Conservation (phyloP, 495 filamentous ascomycete genomes). For the Talaromyces adpressus region DNA sequence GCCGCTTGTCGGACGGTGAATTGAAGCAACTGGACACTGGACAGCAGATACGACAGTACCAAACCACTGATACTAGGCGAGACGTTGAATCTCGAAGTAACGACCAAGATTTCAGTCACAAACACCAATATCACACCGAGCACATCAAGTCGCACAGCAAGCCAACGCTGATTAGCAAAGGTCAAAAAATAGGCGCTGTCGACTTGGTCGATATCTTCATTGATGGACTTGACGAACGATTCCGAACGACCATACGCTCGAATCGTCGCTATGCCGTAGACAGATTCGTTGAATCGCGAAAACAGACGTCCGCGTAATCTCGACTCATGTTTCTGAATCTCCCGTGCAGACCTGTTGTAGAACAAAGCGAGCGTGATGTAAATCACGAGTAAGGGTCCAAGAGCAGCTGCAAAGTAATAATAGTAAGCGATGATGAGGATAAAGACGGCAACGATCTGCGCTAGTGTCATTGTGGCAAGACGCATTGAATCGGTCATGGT, state of each 20-base stretch:
- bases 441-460: conserved; percentile 11
- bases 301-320: conserved; percentile 59
- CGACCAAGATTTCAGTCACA: conserved; percentile 25
- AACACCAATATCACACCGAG: conserved; percentile 40
- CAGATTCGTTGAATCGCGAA: conserved; percentile 55
- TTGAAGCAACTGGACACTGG: conserved; percentile 31
- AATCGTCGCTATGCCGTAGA: conserved; percentile 59
- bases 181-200: conserved; percentile 45
- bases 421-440: conserved; percentile 12
- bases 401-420: conserved; percentile 11
- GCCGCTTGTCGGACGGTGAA: conserved; percentile 57
- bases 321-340: conserved; percentile 59
- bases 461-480: conserved; percentile 12
- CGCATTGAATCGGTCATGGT: conserved; percentile 24
- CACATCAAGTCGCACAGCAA: conserved; percentile 52
- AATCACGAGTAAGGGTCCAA: conserved; percentile 11
- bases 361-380: conserved; percentile 46
- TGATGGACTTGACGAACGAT: conserved; percentile 53
- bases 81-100: conserved; percentile 14
- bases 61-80: conserved; percentile 34
- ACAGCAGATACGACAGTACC: conserved; percentile 26
- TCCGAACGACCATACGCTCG: conserved; percentile 54
- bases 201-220: conserved; percentile 49
- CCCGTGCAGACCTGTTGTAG: conserved; percentile 57
- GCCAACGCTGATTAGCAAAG: conserved; percentile 62